Evolutionary conservation across 2,329 filamentous ascomycete genomes (phyloP), one percentile per base, ranked within the genome.

Genomic region (Apiospora arundinis): DNA sequence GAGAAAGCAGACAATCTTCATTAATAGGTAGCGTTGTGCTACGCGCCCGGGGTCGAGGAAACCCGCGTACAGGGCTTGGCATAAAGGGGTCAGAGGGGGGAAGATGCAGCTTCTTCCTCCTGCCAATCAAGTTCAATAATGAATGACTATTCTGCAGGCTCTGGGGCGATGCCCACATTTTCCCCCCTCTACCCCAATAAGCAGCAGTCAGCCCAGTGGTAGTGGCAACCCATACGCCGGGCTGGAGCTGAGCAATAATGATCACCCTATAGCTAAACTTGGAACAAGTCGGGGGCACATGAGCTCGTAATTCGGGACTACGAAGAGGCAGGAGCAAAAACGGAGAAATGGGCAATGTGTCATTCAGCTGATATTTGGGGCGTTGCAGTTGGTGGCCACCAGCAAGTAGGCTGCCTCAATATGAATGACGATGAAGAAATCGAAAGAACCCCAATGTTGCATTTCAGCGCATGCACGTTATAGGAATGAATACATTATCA

Each of bases 251-350:
- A 60, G 52, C 52, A 52, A 25, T 60, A 32, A 37, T 32, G 28
- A 14, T 14, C 37, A 32, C 52, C 12, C 8, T 25, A 60, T 21
- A 21, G 52, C 52, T 37, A 60, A 60, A 60, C 52, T 60, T 60
- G 52, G 52, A 60, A 60, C 52, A 60, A n/a, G 3, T 32, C 18
- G 25, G 49, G 32, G 52, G 52, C 52, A 60, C 52, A 60, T 60
- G 52, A n/a, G 28, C 52, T 60, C 52, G 28, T 60, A 60, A 37
- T 60, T 60, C 52, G 52, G 52, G 52, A 21, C 52, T 28, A 25
- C 28, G 52, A 32, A n/a, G n/a, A 21, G 8, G 9, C 21, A 60
- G 52, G 52, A n/a, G 52, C 49, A 18, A 18, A 56, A 23, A 21
- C 49, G 28, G 28, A 21, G 12, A 56, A 5, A 2, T 8, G 49